Base-by-base conservation (phyloP, 371 early-diverging fungal species). In the Gilbertella persicaria region DNA sequence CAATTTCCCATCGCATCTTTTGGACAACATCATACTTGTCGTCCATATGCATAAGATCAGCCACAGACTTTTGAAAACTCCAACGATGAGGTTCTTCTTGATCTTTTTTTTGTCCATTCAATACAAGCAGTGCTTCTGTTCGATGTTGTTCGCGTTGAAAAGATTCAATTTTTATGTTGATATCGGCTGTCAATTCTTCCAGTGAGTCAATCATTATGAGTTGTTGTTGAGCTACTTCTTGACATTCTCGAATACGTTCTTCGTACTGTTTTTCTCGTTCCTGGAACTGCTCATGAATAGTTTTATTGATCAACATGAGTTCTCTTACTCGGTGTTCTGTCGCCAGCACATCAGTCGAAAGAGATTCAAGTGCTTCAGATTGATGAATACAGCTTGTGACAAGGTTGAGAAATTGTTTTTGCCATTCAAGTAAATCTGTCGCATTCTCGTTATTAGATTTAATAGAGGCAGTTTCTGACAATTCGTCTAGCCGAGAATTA, bases 1-100 rank as follows among this genome's bases (percentile, higher is more conserved):
- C 75, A 30, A 75, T 60, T 44, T 75, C 64, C 72, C 72, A 75
- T 17, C 72, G 55, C 64, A 75, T 63, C 39, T 67, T 62, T 23
- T 69, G 64, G 24, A 75, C 55, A 8, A 65, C 19, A 46, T 75
- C 72, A 16, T 60, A 56, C 44, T 69, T 71, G 12, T 69, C 58
- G 30, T 69, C 67, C 58, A 75, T 35, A 4, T 58, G 47, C 13
- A 72, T 30, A 10, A 75, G 41, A 42, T 72, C 69, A 10, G 64
- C 55, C 7, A 72, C 53, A 0, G 69, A 38, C 21, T 53, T 52
- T 16, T 60, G 55, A 44, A 70, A 69, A 30, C 67, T 58, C 74
- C 74, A 73, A 42, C 67, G 42, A 12, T 50, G 29, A 9, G 58
- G 44, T 33, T 55, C 40, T 12, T 45, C 40, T 24, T 58, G 49